Evolutionary conservation across 1,284 basidiomycete species (phyloP), one percentile per base, ranked within the genome.

Genomic region (Schizophyllum commune): DNA sequence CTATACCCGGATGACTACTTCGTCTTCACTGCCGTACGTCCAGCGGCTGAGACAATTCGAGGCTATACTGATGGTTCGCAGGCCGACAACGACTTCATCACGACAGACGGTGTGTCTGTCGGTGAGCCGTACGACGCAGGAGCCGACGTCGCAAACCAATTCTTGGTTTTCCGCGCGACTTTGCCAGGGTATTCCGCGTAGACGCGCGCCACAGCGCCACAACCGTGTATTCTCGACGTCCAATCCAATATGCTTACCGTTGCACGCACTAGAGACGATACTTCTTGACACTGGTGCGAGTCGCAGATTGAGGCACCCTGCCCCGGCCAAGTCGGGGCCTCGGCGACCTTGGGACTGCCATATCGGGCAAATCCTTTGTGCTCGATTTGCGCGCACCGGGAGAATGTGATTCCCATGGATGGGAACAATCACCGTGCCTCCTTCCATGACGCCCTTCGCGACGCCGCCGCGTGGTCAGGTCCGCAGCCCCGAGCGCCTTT

Each of bases 1-100:
- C 68, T 66, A 0, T 77, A 74, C 66, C 83, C 84, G 0, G 73
- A 89, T 68, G 86, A 89, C 68, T 88, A 82, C 71, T 88, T 88
- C 75, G 73, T 90, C 34, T 82, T 86, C 72, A 82, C 82, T 9
- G 79, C 78, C 19, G 83, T 83, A 64, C 59, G 81, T 73, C 5
- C 17, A 17, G 13, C 47, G 52, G 15, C 11, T 51, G 47, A 51
- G 21, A 34, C 51, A 21, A 56, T 34, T 55, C 19, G 7, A 27
- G 8, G 22, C 19, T 21, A 57, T 21, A 19, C 21, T 58, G 53
- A 55, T 58, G 11, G 17, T 55, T 58, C 21, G 56, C 57, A 81
- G 82, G 74, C 80, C 60, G 86, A 89, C 71, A 88, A 88, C 66
- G 85, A 88, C 69, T 87, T 86, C 71, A 72, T 86, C 57, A 86